Conservation (phyloP, 164 flowering plant genomes). For the Tetrastigma voinierianum region DNA sequence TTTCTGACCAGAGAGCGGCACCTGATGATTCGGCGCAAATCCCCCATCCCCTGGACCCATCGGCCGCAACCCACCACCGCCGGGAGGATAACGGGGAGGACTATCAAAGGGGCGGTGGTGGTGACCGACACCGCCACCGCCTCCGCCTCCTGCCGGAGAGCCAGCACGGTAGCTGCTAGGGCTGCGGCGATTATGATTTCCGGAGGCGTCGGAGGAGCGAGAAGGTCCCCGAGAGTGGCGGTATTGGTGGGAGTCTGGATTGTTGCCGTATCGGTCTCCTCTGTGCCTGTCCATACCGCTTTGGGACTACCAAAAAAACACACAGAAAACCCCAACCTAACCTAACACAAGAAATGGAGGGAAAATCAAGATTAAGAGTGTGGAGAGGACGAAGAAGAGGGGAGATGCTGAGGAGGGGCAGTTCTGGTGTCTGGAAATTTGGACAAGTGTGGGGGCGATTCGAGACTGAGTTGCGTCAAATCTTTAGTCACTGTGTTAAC, state of each 20-base stretch:
- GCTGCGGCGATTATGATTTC: conserved; percentile 30
- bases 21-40: conserved; percentile 20
- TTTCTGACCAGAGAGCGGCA: conserved; percentile 60
- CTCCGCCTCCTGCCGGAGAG: conserved; percentile 21
- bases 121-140: conserved; percentile 6
- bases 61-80: conserved; percentile 19
- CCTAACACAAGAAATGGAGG: conserved; percentile 2
- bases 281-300: conserved; percentile 41
- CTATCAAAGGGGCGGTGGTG: conserved; percentile 33
- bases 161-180: conserved; percentile 32
- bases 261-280: conserved; percentile 32
- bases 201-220: conserved; percentile 28
- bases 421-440: not conserved
- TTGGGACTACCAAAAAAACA: not conserved
- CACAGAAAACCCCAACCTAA: conserved; percentile 20
- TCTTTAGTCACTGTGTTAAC: no score
- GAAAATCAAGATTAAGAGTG: not conserved
- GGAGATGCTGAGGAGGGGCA: conserved; percentile 5
- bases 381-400: not conserved
- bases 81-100: conserved; percentile 31
- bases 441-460: not conserved
- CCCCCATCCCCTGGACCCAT: conserved; percentile 16
- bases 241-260: conserved; percentile 19
- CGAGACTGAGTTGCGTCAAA: not conserved
- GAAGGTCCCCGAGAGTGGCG: conserved; percentile 31